phyloP scores from a whole-genome alignment of 441 rosid species.

The Sinapis alba region DNA sequence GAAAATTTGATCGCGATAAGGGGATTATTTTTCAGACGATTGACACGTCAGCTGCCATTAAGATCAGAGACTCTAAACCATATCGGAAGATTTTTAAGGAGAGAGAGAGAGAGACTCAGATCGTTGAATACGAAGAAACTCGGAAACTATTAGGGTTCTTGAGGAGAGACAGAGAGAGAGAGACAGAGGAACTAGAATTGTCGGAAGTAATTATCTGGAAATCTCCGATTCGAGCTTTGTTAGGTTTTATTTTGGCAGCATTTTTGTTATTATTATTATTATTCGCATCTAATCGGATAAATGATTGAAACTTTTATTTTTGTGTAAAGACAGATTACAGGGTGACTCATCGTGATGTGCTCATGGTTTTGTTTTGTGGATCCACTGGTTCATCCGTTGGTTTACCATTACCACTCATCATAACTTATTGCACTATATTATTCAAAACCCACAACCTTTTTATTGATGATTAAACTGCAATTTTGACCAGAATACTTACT shows the following conservation, averaged over 20 bases:
- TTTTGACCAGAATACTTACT: background rate
- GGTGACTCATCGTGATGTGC: conserved; percentile 14
- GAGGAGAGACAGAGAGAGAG: conserved; percentile 20
- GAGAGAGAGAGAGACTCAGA: background rate
- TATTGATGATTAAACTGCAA: background rate
- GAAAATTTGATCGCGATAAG: conserved; percentile 28
- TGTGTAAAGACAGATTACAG: conserved; percentile 18
- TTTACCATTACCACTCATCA: conserved; percentile 14
- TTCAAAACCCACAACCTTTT: background rate
- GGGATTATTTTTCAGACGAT: conserved; percentile 42
- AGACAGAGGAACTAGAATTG: conserved; percentile 9
- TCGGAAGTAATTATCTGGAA: conserved; percentile 24
- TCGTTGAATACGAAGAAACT: conserved; percentile 4
- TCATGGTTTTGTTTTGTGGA: conserved; percentile 31
- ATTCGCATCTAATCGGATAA: conserved; percentile 34
- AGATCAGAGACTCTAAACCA: conserved; percentile 33
- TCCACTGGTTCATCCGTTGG: conserved; percentile 21
- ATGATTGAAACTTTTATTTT: background rate
- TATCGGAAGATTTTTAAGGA: conserved; percentile 20
- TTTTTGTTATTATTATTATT: background rate
- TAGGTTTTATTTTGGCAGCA: conserved; percentile 19
- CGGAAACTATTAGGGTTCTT: conserved; percentile 32
- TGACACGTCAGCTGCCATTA: conserved; percentile 87
- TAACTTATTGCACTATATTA: too few relatives aligned
- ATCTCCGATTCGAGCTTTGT: conserved; percentile 24